phyloP scores from a whole-genome alignment of 2,329 filamentous ascomycete species.

The Chrysoporthe cubensis region DNA sequence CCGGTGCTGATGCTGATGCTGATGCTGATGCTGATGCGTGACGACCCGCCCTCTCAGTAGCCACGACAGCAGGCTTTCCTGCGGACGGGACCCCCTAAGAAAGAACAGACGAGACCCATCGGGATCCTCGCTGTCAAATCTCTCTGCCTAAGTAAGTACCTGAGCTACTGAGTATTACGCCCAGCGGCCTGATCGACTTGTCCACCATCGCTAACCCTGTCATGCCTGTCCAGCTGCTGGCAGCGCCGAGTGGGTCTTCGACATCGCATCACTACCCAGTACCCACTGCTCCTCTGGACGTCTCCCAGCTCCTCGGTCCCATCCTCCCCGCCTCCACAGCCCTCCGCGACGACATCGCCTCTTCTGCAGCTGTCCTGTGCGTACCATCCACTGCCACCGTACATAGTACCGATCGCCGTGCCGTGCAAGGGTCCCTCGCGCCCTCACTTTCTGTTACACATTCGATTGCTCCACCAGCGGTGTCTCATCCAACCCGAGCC shows the following conservation, averaged over 20 bases:
- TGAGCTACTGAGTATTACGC: neutral
- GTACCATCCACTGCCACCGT: neutral
- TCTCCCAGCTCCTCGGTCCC: neutral
- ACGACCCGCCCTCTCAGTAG: neutral
- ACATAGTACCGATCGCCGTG: neutral
- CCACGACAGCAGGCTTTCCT: neutral
- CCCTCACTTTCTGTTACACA: slow-evolving; percentile 19
- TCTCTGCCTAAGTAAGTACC: neutral
- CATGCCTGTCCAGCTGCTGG: neutral
- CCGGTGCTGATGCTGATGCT: neutral
- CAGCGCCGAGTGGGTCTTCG: neutral
- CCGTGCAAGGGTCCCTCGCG: slow-evolving; percentile 2
- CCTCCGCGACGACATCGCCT: slow-evolving; percentile 2
- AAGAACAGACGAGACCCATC: neutral
- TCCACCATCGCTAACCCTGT: neutral
- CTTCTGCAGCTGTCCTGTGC: neutral
- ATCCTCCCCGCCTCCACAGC: slow-evolving; percentile 1
- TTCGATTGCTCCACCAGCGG: slow-evolving; percentile 12
- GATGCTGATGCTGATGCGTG: slow-evolving; percentile 1
- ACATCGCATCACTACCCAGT: neutral
- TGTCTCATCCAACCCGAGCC: slow-evolving; percentile 7
- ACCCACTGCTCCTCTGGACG: neutral
- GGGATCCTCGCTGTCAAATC: neutral
- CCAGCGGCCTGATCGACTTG: neutral
- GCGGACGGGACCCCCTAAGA: neutral